Percentiles rank a stretch among this genome's conserved stretches.
phyloP scores from a whole-genome alignment of 208 protist species.

The Borovskyia barvae region DNA sequence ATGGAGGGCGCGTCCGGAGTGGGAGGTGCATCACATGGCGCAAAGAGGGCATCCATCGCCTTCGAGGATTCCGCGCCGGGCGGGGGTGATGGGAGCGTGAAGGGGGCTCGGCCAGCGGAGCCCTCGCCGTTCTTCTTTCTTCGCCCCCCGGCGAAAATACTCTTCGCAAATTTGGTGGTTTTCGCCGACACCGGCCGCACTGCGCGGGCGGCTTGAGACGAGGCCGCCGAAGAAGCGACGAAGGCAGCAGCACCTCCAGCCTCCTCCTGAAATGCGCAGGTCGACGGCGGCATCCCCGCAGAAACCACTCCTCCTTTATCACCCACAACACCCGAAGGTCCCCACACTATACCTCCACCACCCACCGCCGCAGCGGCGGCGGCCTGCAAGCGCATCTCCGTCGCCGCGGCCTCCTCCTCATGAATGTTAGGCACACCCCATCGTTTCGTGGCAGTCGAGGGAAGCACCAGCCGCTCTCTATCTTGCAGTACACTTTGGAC shows the following conservation, averaged over 20 bases:
- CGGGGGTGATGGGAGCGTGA: too few species aligned
- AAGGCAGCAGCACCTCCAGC: not conserved
- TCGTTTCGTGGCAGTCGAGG: conserved; percentile 15
- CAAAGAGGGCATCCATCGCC: too few species aligned
- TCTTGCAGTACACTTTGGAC: conserved; percentile 13
- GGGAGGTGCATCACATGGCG: too few species aligned
- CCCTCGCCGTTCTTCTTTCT: conserved; percentile 1
- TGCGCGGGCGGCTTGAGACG: too few species aligned
- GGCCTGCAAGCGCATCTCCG: conserved; percentile 20
- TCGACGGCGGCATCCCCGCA: too few species aligned
- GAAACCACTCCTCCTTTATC: too few species aligned
- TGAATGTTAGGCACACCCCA: conserved; percentile 14
- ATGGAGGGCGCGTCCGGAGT: too few species aligned
- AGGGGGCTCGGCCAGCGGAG: too few species aligned
- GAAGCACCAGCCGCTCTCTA: conserved; percentile 7
- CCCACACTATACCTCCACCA: conserved; percentile 17
- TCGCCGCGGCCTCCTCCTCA: conserved; percentile 9
- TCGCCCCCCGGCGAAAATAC: conserved; percentile 50
- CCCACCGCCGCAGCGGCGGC: not conserved
- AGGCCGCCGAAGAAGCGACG: too few species aligned
- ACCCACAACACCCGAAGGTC: too few species aligned
- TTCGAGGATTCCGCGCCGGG: too few species aligned
- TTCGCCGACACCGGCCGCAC: conserved; percentile 12
- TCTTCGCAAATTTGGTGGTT: conserved; percentile 41
- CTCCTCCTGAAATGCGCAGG: not conserved